Evolutionary conservation across 306 rosid genomes (phyloP), one percentile per base, ranked within the genome.

Genomic region (Echinosophora koreensis): DNA sequence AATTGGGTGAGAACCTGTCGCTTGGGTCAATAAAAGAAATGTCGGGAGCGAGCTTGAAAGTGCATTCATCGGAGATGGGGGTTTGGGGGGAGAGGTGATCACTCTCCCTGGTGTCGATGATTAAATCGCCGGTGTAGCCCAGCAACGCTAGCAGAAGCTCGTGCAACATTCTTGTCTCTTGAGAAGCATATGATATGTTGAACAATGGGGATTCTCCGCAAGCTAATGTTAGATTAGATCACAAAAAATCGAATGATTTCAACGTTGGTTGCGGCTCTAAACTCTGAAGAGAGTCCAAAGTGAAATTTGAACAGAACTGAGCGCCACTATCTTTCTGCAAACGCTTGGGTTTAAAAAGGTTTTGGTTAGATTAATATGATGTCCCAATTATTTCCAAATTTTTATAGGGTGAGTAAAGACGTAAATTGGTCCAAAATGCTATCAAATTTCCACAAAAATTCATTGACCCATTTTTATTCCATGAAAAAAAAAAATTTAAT

Each of bases 111-210:
- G 79, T 71, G 83, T 94, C 98, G 87, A 92, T 80, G 54, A 95
- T 92, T 52, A 95, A 88, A 85, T 95, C 98, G 81, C 99, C 98
- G 77, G 98, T 95, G 90, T 86, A 95, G 68, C 99, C 99, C 49
- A 91, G 54, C 9, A 95, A 87, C 6, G 99, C 88, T 1, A 95
- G 91, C 13, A 95, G 85, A 82, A 95, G 83, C 88, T 95, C 99
- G 89, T 95, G 98, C 64, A 95, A 71, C 99, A 95, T 92, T 79
- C 18, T 27, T 37, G 68, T 37, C 4, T 38, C 3, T 67, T 66
- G 71, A 49, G 11, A 61, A 58, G 50, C 37, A 34, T 18, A 4
- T 8, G 66, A 64, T 15, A 8, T 16, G 51, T 34, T 44, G 55
- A 65, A 39, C 56, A 17, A 8, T 38, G 35, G 12, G 70, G 15